Evolutionary conservation across 257 asterid species (phyloP).

Genomic region (Forsythia suspensa): DNA sequence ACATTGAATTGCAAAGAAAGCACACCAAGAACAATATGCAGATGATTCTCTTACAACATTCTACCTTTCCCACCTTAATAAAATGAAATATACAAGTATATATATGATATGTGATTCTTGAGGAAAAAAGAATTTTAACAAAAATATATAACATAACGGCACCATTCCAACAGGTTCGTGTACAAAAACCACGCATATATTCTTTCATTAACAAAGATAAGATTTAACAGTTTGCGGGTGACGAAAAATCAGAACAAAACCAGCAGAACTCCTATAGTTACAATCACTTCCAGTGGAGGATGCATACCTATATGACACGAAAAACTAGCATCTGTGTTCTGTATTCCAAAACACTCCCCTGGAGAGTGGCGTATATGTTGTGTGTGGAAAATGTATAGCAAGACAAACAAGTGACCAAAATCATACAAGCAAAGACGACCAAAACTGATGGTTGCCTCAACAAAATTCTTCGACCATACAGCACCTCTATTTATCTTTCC

Average conservation of each 20-base stretch:
- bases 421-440: slow-evolving; percentile 30
- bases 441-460: slow-evolving; percentile 13
- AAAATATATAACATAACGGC: not conserved
- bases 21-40: too few relatives aligned
- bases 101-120: not conserved
- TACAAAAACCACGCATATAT: slow-evolving; percentile 32
- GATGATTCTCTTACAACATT: too few relatives aligned
- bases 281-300: slow-evolving; percentile 37
- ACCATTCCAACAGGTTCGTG: slow-evolving; percentile 8
- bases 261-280: slow-evolving; percentile 41
- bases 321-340: slow-evolving; percentile 26
- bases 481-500: slow-evolving; percentile 27
- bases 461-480: slow-evolving; percentile 24
- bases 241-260: slow-evolving; percentile 21
- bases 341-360: slow-evolving; percentile 36
- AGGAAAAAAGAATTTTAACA: not conserved
- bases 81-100: too few relatives aligned
- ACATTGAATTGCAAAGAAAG: too few relatives aligned
- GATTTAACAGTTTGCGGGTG: slow-evolving; percentile 18
- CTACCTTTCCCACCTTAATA: too few relatives aligned
- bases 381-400: slow-evolving; percentile 20
- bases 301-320: slow-evolving; percentile 29
- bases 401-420: slow-evolving; percentile 32
- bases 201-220: slow-evolving; percentile 30
- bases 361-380: slow-evolving; percentile 26